Evolutionary conservation across 78 protist genomes (phyloP).

Genomic region (Dictyostelium citrinum): DNA sequence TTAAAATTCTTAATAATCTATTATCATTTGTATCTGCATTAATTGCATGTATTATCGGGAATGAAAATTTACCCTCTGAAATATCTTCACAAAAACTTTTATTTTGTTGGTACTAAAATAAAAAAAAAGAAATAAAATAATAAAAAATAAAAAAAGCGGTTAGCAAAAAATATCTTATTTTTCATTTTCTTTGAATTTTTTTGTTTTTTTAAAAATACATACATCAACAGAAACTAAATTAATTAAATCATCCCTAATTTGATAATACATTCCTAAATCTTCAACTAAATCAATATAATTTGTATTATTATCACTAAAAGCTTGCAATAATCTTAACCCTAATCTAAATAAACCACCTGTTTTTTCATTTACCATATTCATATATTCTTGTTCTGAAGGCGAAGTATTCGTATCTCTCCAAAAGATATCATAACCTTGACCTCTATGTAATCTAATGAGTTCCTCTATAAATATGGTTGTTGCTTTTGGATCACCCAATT

Average conservation of each 20-base stretch:
- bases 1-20: slow-evolving; percentile 77
- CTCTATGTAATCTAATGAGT: slow-evolving; percentile 88
- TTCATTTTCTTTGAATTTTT: not conserved
- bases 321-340: slow-evolving; percentile 79
- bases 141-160: too few species aligned
- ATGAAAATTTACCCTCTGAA: slow-evolving; percentile 97
- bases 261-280: slow-evolving; percentile 89
- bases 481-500: slow-evolving; percentile 45
- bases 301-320: slow-evolving; percentile 73
- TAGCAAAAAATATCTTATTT: too few species aligned
- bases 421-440: slow-evolving; percentile 94
- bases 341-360: slow-evolving; percentile 94
- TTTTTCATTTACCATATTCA: slow-evolving; percentile 85
- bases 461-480: slow-evolving; percentile 84
- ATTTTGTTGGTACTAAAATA: slow-evolving; percentile 47
- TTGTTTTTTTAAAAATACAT: not conserved
- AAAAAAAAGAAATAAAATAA: not conserved
- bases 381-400: slow-evolving; percentile 92
- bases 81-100: slow-evolving; percentile 85
- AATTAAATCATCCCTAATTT: slow-evolving; percentile 94
- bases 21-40: slow-evolving; percentile 18
- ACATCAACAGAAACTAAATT: slow-evolving; percentile 86
- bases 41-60: slow-evolving; percentile 88
- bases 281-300: slow-evolving; percentile 85
- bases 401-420: slow-evolving; percentile 90